Percentiles rank a stretch among this genome's conserved stretches.
phyloP scores from a whole-genome alignment of 768 basidiomycete species.

The Termitomyces bulborhizus region DNA sequence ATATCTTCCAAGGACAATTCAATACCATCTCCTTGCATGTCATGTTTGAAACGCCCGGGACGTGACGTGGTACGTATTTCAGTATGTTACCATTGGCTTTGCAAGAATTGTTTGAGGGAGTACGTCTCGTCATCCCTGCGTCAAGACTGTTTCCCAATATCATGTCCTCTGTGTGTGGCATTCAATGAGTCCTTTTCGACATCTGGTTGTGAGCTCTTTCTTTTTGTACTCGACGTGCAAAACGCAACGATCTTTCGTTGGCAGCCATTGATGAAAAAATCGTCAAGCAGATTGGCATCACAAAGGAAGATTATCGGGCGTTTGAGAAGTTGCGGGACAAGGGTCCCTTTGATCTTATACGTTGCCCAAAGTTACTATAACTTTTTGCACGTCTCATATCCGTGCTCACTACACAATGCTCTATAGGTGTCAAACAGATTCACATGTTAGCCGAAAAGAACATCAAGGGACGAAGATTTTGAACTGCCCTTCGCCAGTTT shows the following conservation, averaged over 20 bases:
- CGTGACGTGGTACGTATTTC: constrained; percentile 17
- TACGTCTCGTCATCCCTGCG: constrained; percentile 40
- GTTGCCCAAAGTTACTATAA: constrained; percentile 35
- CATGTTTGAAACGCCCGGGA: constrained; percentile 35
- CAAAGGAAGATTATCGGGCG: constrained; percentile 31
- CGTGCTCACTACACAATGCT: background rate
- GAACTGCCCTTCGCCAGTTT: constrained; percentile 42
- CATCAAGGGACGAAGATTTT: constrained; percentile 34
- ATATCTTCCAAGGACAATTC: constrained; percentile 13
- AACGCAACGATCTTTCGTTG: constrained; percentile 11
- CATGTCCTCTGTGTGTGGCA: constrained; percentile 50
- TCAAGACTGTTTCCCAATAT: constrained; percentile 51
- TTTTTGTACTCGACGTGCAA: background rate
- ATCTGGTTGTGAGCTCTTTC: background rate
- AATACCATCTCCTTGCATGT: constrained; percentile 39
- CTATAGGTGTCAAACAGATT: constrained; percentile 40
- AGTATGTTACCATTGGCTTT: constrained; percentile 46
- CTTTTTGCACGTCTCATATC: background rate
- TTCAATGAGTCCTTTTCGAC: constrained; percentile 17
- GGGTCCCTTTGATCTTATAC: constrained; percentile 34
- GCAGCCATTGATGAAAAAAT: constrained; percentile 29
- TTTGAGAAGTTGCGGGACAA: constrained; percentile 41
- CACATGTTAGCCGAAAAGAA: constrained; percentile 46
- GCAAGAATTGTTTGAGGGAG: constrained; percentile 42
- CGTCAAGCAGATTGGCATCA: constrained; percentile 34